Conservation (phyloP, 768 basidiomycete species). For the Floccularia luteovirens region DNA sequence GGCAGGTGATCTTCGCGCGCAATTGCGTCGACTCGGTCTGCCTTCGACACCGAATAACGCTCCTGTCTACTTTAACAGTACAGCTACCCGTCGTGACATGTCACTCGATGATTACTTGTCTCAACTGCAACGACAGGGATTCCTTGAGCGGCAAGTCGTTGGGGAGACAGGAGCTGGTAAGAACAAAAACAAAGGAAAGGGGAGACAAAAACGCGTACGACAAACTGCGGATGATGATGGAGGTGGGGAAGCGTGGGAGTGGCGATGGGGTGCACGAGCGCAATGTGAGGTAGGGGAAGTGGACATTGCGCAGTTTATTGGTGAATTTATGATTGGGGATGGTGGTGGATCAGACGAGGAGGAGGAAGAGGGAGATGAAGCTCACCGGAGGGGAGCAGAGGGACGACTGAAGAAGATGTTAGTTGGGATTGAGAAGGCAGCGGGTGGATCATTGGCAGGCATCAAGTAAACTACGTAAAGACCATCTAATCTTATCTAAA, state of each 20-base stretch:
- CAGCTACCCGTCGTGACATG: constrained; percentile 40
- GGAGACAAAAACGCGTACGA: constrained; percentile 47
- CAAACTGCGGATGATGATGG: constrained; percentile 31
- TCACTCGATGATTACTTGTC: constrained; percentile 63
- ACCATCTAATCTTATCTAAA: too few species aligned
- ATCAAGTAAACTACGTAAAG: constrained; percentile 14
- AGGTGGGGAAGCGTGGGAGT: constrained; percentile 47
- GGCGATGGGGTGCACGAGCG: constrained; percentile 83
- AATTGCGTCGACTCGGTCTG: constrained; percentile 66
- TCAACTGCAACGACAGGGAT: constrained; percentile 60
- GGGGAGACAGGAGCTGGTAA: constrained; percentile 33
- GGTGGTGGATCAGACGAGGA: constrained; percentile 21
- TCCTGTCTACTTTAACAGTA: constrained; percentile 41
- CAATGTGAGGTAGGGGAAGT: constrained; percentile 79
- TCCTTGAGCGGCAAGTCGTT: constrained; percentile 60
- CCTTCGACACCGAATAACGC: constrained; percentile 25
- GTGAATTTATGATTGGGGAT: constrained; percentile 66
- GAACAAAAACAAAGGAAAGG: constrained; percentile 25
- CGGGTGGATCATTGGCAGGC: constrained; percentile 47
- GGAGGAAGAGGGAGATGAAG: constrained; percentile 20
- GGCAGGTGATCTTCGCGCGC: constrained; percentile 66
- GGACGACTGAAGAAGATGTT: constrained; percentile 37
- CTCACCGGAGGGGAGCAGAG: constrained; percentile 17
- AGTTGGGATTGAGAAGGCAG: constrained; percentile 54
- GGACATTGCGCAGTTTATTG: constrained; percentile 66